phyloP scores from a whole-genome alignment of 345 rosid species.

The Hevea brasiliensis region DNA sequence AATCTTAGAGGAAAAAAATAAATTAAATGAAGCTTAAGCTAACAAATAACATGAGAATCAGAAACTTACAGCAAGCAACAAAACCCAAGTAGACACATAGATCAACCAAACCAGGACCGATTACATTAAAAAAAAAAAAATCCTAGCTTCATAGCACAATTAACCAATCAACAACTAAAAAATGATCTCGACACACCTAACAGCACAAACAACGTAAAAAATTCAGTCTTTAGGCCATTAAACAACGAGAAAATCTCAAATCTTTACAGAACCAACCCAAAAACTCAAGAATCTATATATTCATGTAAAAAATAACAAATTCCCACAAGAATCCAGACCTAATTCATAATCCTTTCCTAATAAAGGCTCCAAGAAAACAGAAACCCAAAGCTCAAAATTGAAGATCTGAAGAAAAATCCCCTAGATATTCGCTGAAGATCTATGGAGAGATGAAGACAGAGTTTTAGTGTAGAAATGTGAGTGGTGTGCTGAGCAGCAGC shows the following conservation, averaged over 20 bases:
- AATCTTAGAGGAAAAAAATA: not conserved
- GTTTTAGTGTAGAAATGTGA: not conserved
- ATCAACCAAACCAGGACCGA: not conserved
- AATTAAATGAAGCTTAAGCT: no score
- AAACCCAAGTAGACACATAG: not conserved
- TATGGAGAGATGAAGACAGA: not conserved
- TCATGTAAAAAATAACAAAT: not conserved
- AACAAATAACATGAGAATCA: not conserved
- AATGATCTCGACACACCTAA: not conserved
- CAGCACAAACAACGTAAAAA: not conserved
- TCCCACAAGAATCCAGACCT: not conserved
- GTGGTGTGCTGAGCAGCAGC: not conserved
- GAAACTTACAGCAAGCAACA: slow-evolving; percentile 5
- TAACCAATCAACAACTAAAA: not conserved
- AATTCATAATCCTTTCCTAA: not conserved
- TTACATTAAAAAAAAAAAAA: not conserved
- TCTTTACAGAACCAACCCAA: not conserved
- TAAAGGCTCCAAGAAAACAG: not conserved
- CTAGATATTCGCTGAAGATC: slow-evolving; percentile 33
- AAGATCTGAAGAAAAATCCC: slow-evolving; percentile 22
- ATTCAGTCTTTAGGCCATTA: not conserved
- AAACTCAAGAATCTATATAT: not conserved
- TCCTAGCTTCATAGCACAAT: not conserved
- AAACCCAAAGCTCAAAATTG: not conserved
- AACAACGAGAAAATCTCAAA: slow-evolving; percentile 11